Evolutionary conservation across 495 filamentous ascomycete genomes (phyloP), one percentile per base, ranked within the genome.

Genomic region (Emericellopsis terricola): DNA sequence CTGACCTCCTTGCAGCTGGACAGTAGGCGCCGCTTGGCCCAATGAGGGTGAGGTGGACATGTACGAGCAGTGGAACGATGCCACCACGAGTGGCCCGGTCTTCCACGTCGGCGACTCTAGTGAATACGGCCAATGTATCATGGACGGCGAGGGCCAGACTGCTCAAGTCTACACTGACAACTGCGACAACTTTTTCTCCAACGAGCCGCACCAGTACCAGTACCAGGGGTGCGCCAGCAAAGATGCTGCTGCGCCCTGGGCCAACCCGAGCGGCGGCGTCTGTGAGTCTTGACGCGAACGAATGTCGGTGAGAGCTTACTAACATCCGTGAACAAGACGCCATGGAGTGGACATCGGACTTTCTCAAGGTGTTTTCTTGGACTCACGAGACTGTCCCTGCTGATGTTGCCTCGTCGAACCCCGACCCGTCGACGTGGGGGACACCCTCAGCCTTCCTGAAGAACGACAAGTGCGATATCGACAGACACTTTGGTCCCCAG

Each of bases 41-140:
- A 50, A 53, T 3, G 64, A 71, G 36, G 85, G 85, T 17, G 85
- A 94, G 56, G 77, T 91, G 40, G 84, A 93, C 58, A 80, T 93
- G 46, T 81, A 89, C 43, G 85, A 94, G 56, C 74, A 73, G 36
- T 81, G 87, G 49, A 82, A 86, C 53, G 36, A 60, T 38, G 59
- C 74, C 34, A 47, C 56, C 1, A 47, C 57, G 32, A 82, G 92
- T 51, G 49, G 61, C 32, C 71, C 87, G 37, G 73, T 81, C 10
- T 55, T 81, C 38, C 86, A 94, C 49, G 84, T 81, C 1, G 58
- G 56, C 11, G 52, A 55, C 60, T 71, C 75, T 0, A 40, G 47
- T 4, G 60, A 64, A 29, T 73, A 76, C 14, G 68, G 66, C 17
- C 56, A 55, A 6, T 85, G 79, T 51, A 57, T 39, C 8, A 51